These are phyloP conservation scores for Penicillium samsonianum DNA, from an alignment of 495 filamentous ascomycete genomes.

Conservation along the genomic window DNA sequence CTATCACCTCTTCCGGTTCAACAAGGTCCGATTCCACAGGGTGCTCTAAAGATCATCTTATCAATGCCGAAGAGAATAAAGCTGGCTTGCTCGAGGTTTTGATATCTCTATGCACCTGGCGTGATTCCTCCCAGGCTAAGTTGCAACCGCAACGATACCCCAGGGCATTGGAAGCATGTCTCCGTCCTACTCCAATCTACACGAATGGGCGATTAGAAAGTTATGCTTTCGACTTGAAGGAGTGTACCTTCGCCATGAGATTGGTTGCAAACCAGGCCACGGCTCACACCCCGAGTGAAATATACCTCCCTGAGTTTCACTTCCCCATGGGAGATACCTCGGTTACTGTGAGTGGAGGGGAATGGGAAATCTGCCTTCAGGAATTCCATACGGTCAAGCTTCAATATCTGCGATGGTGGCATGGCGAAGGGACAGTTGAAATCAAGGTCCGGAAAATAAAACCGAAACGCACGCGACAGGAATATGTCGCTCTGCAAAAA, in stretches of 20 bases:
- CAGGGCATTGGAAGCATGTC: constrained; percentile 87
- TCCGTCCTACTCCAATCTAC: constrained; percentile 79
- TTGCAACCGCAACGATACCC: constrained; percentile 61
- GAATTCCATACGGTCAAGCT: constrained; percentile 64
- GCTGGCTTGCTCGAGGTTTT: constrained; percentile 73
- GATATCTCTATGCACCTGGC: constrained; percentile 68
- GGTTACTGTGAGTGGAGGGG: constrained; percentile 78
- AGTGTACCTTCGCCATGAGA: constrained; percentile 67
- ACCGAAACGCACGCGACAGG: constrained; percentile 61
- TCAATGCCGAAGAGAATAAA: constrained; percentile 53
- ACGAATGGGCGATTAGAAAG: constrained; percentile 66
- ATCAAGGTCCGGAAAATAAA: constrained; percentile 76
- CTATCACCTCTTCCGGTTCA: constrained; percentile 10
- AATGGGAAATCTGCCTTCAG: constrained; percentile 78
- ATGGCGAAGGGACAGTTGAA: constrained; percentile 77
- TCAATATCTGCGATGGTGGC: constrained; percentile 87
- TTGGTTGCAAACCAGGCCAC: constrained; percentile 54
- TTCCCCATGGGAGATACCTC: constrained; percentile 72
- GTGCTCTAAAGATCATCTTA: constrained; percentile 55
- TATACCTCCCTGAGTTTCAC: constrained; percentile 90
- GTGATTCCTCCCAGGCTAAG: constrained; percentile 49
- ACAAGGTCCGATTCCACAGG: constrained; percentile 50
- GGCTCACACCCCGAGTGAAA: constrained; percentile 70
- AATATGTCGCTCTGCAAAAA: constrained; percentile 15
- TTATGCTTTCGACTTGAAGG: constrained; percentile 77